A percentile compares a stretch with the other conserved stretches of the same genome.
These are phyloP conservation scores for Epicoccum nigrum DNA, from an alignment of 2,329 filamentous ascomycete genomes.

Conservation along the genomic window DNA sequence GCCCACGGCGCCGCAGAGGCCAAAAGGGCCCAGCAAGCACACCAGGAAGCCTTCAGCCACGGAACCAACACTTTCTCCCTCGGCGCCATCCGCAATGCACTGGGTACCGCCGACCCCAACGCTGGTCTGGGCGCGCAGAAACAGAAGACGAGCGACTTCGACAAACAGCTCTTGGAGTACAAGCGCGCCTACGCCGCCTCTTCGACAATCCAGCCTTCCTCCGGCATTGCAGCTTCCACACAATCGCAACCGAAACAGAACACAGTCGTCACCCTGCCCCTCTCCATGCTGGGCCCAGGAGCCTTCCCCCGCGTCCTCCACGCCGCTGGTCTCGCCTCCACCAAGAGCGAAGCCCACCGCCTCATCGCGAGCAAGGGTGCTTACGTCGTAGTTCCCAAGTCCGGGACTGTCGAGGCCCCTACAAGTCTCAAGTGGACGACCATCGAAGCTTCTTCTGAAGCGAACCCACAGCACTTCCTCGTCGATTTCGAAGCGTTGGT, in stretches of 20 bases:
- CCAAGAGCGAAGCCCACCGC: slow-evolving; percentile 64
- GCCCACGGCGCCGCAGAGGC: slow-evolving; percentile 75
- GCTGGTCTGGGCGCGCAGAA: slow-evolving; percentile 4
- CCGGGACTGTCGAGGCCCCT: slow-evolving; percentile 48
- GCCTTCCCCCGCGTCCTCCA: slow-evolving; percentile 66
- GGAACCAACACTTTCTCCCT: slow-evolving; percentile 40
- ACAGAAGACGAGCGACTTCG: slow-evolving; percentile 16
- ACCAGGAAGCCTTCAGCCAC: slow-evolving; percentile 54
- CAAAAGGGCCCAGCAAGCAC: slow-evolving; percentile 63
- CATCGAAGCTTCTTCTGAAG: slow-evolving; percentile 65
- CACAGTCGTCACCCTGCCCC: slow-evolving; percentile 65
- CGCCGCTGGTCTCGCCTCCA: slow-evolving; percentile 64
- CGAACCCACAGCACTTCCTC: slow-evolving; percentile 64
- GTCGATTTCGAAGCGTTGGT: slow-evolving; percentile 64
- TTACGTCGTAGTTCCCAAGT: slow-evolving; percentile 59
- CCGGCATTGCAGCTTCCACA: slow-evolving; percentile 9
- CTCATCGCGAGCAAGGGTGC: slow-evolving; percentile 62
- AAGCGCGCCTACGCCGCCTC: slow-evolving; percentile 35
- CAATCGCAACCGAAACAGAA: slow-evolving; percentile 48
- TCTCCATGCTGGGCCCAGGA: slow-evolving; percentile 59
- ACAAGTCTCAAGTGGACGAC: slow-evolving; percentile 65
- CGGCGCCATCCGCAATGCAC: slow-evolving; percentile 28
- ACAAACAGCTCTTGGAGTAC: slow-evolving; percentile 27
- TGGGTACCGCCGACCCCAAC: slow-evolving; percentile 17
- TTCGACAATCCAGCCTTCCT: slow-evolving; percentile 19